These are phyloP conservation scores for Trichoderma erinaceum DNA, from an alignment of 495 filamentous ascomycete genomes.

Conservation along the genomic window DNA sequence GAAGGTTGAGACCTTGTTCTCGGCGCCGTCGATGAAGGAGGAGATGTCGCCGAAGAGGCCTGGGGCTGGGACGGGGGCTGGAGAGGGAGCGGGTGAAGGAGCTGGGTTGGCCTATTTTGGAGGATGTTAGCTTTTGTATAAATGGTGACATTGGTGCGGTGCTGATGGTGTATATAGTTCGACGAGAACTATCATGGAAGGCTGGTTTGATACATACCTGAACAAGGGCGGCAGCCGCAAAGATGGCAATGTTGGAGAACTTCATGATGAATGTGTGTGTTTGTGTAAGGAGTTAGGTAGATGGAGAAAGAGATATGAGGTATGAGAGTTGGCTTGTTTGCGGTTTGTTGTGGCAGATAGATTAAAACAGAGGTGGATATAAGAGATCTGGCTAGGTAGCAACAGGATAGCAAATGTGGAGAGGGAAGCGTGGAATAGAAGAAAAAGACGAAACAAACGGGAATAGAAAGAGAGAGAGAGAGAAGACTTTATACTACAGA, in stretches of 20 bases:
- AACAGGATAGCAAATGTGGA: neutral
- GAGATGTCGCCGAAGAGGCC: slow-evolving; percentile 5
- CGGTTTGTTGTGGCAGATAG: too few species aligned
- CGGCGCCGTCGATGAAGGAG: neutral
- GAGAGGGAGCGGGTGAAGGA: slow-evolving; percentile 5
- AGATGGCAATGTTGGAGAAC: slow-evolving; percentile 13
- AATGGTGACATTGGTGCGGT: neutral
- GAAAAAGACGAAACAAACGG: neutral
- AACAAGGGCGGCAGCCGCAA: slow-evolving; percentile 14
- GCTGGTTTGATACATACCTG: slow-evolving; percentile 2
- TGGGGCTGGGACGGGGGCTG: neutral
- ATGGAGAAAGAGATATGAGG: neutral
- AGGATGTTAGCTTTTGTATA: neutral
- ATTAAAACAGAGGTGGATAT: neutral
- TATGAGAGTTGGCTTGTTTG: neutral
- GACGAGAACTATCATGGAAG: neutral
- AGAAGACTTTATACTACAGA: neutral
- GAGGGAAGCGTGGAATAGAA: neutral
- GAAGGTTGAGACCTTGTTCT: slow-evolving; percentile 7
- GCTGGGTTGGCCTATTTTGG: slow-evolving; percentile 1
- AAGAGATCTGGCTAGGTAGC: neutral
- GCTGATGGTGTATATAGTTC: neutral
- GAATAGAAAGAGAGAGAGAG: neutral
- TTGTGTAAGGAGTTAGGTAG: slow-evolving; percentile 6
- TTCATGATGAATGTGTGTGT: slow-evolving; percentile 10